Conservation (phyloP, 768 basidiomycete genomes). For the Tulasnella sp. region DNA sequence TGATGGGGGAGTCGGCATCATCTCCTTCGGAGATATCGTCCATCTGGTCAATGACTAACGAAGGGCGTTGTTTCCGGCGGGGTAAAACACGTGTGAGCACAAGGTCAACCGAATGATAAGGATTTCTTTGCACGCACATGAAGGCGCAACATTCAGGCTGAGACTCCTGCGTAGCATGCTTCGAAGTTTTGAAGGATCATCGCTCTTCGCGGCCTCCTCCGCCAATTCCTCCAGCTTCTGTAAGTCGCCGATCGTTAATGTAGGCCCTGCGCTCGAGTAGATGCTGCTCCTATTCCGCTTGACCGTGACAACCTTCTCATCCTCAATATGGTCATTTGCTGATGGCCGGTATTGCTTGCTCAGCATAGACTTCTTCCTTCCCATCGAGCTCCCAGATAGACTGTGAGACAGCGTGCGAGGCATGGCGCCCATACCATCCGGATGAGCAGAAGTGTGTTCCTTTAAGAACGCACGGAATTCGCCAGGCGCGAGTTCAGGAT, state of each 20-base stretch:
- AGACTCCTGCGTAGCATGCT: slow-evolving; percentile 75
- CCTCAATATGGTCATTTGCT: slow-evolving; percentile 63
- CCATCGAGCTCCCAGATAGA: slow-evolving; percentile 40
- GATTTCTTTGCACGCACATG: slow-evolving; percentile 49
- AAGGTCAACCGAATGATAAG: slow-evolving; percentile 19
- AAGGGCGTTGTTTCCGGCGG: slow-evolving; percentile 16
- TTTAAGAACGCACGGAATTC: slow-evolving; percentile 94
- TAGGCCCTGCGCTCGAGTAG: slow-evolving; percentile 59
- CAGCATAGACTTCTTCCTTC: slow-evolving; percentile 86
- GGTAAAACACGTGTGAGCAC: slow-evolving; percentile 7
- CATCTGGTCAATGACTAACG: slow-evolving; percentile 28
- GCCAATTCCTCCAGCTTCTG: slow-evolving; percentile 89
- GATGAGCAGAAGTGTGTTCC: slow-evolving; percentile 44
- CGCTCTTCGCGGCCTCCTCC: slow-evolving; percentile 74
- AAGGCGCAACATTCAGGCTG: slow-evolving; percentile 74
- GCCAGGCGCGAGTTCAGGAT: slow-evolving; percentile 94
- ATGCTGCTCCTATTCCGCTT: slow-evolving; percentile 59
- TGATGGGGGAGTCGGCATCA: slow-evolving; percentile 83
- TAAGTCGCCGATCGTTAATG: slow-evolving; percentile 87
- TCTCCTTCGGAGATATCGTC: slow-evolving; percentile 58
- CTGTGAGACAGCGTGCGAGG: slow-evolving; percentile 25
- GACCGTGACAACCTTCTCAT: slow-evolving; percentile 49
- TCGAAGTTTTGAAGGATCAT: slow-evolving; percentile 71
- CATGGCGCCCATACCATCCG: slow-evolving; percentile 19
- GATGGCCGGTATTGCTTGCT: slow-evolving; percentile 84